Evolutionary conservation across 768 basidiomycete genomes (phyloP).

Genomic region (Amanita fuliginea): DNA sequence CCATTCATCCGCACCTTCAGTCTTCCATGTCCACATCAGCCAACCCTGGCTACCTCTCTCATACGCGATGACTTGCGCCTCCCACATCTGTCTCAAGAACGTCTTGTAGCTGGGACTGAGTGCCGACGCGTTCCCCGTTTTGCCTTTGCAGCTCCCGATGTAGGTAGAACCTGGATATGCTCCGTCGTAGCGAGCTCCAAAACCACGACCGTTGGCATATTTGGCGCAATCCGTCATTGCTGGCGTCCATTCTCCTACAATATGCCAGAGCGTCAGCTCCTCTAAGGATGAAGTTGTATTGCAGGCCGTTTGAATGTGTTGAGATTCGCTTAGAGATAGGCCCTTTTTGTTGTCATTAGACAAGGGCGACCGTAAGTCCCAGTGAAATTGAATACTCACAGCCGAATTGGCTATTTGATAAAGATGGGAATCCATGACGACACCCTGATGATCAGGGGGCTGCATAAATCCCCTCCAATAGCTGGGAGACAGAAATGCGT

Average conservation of each 20-base stretch:
- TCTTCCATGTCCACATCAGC: constrained; percentile 81
- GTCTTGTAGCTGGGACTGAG: constrained; percentile 75
- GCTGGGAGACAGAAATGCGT: constrained; percentile 67
- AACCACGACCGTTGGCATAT: constrained; percentile 76
- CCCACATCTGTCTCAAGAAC: constrained; percentile 75
- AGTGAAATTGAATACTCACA: constrained; percentile 26
- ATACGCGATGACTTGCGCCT: constrained; percentile 69
- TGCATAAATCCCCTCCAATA: constrained; percentile 60
- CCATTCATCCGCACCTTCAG: constrained; percentile 83
- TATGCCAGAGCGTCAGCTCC: constrained; percentile 57
- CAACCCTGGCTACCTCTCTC: constrained; percentile 59
- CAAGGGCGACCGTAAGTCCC: neutral
- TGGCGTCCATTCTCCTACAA: constrained; percentile 86
- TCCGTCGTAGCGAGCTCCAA: constrained; percentile 58
- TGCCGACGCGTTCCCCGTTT: constrained; percentile 62
- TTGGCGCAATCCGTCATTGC: constrained; percentile 69
- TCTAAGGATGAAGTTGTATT: constrained; percentile 30
- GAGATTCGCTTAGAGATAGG: constrained; percentile 18
- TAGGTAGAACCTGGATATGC: constrained; percentile 47
- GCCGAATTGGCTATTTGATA: constrained; percentile 62
- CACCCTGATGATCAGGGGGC: constrained; percentile 41
- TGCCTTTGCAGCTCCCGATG: constrained; percentile 64
- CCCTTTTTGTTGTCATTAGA: neutral
- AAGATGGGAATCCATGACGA: constrained; percentile 71
- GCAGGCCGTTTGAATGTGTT: constrained; percentile 60